Base-by-base conservation (phyloP, 192 early-diverging fungal species). In the Rhizoclosmatium sp. region DNA sequence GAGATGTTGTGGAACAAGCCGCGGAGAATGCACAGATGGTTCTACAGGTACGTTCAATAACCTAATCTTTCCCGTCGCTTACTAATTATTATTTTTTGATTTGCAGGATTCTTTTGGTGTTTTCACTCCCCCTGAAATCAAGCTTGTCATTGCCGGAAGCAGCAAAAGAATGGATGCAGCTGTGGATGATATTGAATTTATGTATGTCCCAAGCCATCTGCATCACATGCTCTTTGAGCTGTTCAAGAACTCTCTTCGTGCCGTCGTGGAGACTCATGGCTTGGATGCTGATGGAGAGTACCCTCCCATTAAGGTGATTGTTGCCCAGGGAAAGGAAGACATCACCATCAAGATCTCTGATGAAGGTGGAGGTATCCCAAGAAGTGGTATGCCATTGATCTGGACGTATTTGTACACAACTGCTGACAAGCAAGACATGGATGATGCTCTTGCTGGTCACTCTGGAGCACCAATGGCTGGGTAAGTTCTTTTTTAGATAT, bases 141-240 rank as follows among this genome's bases (percentile, higher is more conserved):
- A 80, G 60, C 78, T 88, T 2, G 41, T 84, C 31, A 81, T 81
- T 77, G 74, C 80, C 12, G 85, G 81, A 23, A 67, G 62, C 2
- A 84, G 64, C 12, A 39, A 12, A 19, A 40, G n/a, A 16, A 64
- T 76, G 2, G 75, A 76, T 47, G 54, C 49, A 31, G 60, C 47
- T 2, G 62, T 76, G 1, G 64, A 89, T 45, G 92, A 94, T 65
- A 89, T 96, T 23, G 91, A 95, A 79, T 99, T 99, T 80, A 96
- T 96, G 93, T 99, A 99, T 82, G 94, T 97, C 47, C 96, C 96
- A 4, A 92, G 91, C 19, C 97, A 99, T 81, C 86, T 99, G 84
- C 96, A 95, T 82, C 97, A 99, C 82, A 97, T 97, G 95, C 75
- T 98, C 21, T 99, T 99, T 87, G 97, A 99, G 90, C 87, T 99